Percentiles rank a stretch among this genome's conserved stretches.
Conservation (phyloP, 2,329 filamentous ascomycete genomes). For the Colletotrichum sansevieriae region DNA sequence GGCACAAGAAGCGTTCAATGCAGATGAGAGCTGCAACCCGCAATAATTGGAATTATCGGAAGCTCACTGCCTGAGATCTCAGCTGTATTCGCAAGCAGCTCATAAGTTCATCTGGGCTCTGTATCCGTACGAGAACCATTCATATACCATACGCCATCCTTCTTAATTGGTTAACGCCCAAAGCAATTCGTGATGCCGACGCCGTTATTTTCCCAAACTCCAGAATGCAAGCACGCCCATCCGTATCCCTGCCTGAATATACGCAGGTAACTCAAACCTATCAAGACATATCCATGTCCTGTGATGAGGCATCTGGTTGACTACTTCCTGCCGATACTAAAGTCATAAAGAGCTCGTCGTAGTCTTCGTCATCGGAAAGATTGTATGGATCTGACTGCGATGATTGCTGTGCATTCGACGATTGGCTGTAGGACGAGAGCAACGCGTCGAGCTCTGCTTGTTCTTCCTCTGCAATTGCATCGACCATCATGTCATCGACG, state of each 20-base stretch:
- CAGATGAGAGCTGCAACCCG: conserved; percentile 72
- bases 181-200: conserved; percentile 5
- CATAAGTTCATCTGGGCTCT: conserved; percentile 1
- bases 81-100: conserved; percentile 46
- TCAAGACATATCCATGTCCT: conserved; percentile 64
- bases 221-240: conserved; percentile 10
- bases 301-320: conserved; percentile 46
- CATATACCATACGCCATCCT: conserved; percentile 11
- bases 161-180: conserved; percentile 1
- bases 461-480: conserved; percentile 64
- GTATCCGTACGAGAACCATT: conserved; percentile 16
- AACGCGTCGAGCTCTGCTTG: conserved; percentile 70
- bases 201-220: conserved; percentile 12
- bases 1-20: conserved; percentile 78
- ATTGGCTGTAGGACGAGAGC: conserved; percentile 61
- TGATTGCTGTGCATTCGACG: conserved; percentile 45
- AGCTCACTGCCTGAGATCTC: conserved; percentile 34
- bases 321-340: conserved; percentile 62
- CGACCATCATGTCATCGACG: conserved; percentile 65
- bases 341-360: conserved; percentile 76
- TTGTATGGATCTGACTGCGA: conserved; percentile 42
- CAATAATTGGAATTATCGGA: conserved; percentile 68
- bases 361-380: conserved; percentile 69
- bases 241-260: not conserved
- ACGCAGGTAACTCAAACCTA: not conserved